Conservation (phyloP, 345 rosid species). For the Cardamine occulta region DNA sequence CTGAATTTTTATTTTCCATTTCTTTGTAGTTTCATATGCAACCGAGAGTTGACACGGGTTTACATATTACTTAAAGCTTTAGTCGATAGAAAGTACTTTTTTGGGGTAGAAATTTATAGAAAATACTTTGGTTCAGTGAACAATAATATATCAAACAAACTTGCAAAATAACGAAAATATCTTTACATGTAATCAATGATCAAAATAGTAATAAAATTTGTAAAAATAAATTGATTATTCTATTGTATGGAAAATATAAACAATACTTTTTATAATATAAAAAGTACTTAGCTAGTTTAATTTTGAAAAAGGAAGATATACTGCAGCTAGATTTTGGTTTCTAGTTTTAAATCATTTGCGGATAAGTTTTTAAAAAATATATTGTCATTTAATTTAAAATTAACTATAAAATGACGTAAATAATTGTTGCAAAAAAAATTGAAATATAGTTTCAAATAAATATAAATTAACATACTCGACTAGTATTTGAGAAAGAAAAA, state of each 20-base stretch:
- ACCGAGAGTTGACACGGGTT: slow-evolving; percentile 18
- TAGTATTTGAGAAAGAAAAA: too few species aligned
- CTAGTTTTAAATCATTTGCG: neutral
- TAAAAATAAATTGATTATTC: neutral
- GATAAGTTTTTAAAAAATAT: too few species aligned
- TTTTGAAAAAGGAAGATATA: neutral
- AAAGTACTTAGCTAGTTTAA: neutral
- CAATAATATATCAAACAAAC: neutral
- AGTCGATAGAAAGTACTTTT: neutral
- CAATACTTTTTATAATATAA: neutral
- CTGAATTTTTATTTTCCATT: neutral
- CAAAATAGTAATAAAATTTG: neutral
- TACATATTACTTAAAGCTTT: neutral
- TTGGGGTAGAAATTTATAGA: neutral
- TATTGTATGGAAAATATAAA: neutral
- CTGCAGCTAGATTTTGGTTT: neutral
- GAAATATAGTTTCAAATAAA: too few species aligned
- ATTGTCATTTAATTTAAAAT: too few species aligned
- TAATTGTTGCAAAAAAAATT: too few species aligned
- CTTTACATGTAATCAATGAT: neutral
- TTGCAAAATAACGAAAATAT: neutral
- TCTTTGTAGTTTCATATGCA: slow-evolving; percentile 15
- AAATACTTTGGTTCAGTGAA: too few species aligned
- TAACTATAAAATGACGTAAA: neutral
- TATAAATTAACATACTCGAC: neutral